phyloP scores from a whole-genome alignment of 2,329 filamentous ascomycete genomes.

The Didymella glomerata region DNA sequence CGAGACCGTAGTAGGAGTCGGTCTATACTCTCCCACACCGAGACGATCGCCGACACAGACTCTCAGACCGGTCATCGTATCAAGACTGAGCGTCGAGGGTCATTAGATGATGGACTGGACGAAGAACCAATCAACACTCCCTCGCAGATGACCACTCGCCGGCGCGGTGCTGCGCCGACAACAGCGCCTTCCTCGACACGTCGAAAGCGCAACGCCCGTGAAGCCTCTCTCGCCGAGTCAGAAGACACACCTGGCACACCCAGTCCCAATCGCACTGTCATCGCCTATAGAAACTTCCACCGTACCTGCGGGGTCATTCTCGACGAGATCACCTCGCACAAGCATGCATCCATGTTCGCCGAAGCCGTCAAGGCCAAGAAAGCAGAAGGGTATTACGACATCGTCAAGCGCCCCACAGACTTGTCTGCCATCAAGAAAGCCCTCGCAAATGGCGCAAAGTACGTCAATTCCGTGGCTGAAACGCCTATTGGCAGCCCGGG shows the following conservation, averaged over 20 bases:
- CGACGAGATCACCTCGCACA: slow-evolving; percentile 61
- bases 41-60: slow-evolving; percentile 53
- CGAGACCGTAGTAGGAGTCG: slow-evolving; percentile 59
- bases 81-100: slow-evolving; percentile 57
- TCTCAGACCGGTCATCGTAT: slow-evolving; percentile 51
- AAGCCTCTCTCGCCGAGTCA: slow-evolving; percentile 43
- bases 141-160: slow-evolving; percentile 43
- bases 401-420: slow-evolving; percentile 62
- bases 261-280: slow-evolving; percentile 44
- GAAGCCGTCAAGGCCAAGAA: slow-evolving; percentile 60
- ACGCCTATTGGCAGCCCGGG: slow-evolving; percentile 67
- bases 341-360: slow-evolving; percentile 61
- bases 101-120: slow-evolving; percentile 54
- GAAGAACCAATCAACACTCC: slow-evolving; percentile 45
- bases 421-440: slow-evolving; percentile 61
- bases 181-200: slow-evolving; percentile 47
- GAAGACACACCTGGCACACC: slow-evolving; percentile 44
- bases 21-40: slow-evolving; percentile 58
- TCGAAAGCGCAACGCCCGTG: slow-evolving; percentile 53
- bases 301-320: slow-evolving; percentile 59
- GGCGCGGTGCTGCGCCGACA: slow-evolving; percentile 34
- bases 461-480: slow-evolving; percentile 65
- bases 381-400: slow-evolving; percentile 61
- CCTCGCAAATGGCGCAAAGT: slow-evolving; percentile 61
- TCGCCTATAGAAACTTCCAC: slow-evolving; percentile 59